A percentile compares a stretch with the other conserved stretches of the same genome.
phyloP scores from a whole-genome alignment of 1,284 basidiomycete genomes.

The Naganishia sp. region DNA sequence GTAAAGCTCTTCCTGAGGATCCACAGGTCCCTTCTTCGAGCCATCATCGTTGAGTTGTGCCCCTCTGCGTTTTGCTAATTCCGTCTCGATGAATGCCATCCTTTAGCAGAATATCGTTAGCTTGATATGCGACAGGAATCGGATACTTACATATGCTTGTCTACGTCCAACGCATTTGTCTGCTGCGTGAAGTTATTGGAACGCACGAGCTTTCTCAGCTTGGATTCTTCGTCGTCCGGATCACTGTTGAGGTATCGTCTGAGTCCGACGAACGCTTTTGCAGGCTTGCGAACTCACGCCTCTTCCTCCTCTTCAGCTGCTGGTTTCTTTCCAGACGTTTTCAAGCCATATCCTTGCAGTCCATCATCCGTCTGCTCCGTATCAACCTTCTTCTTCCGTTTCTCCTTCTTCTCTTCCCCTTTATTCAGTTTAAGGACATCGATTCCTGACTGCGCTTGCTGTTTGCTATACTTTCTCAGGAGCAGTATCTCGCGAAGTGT shows the following conservation, averaged over 20 bases:
- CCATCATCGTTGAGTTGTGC: conserved; percentile 56
- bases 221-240: conserved; percentile 65
- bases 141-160: conserved; percentile 86
- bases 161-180: conserved; percentile 91
- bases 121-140: not conserved
- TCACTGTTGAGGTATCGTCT: conserved; percentile 29
- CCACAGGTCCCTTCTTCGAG: conserved; percentile 55
- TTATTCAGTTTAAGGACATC: conserved; percentile 79
- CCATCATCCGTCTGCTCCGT: conserved; percentile 60
- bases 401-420: conserved; percentile 74
- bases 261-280: not conserved
- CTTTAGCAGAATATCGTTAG: conserved; percentile 55
- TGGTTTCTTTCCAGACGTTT: conserved; percentile 29
- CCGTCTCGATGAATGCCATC: conserved; percentile 97
- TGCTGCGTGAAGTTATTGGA: conserved; percentile 95
- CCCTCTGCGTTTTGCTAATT: conserved; percentile 75
- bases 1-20: conserved; percentile 81
- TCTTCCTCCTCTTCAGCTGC: conserved; percentile 61
- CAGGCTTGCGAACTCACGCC: conserved; percentile 57
- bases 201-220: conserved; percentile 69
- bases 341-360: conserved; percentile 59
- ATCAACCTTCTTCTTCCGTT: conserved; percentile 62
- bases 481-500: conserved; percentile 78
- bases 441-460: conserved; percentile 69
- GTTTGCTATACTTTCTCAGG: conserved; percentile 72